Percentiles rank a stretch among this genome's conserved stretches.
Conservation (phyloP, 2,329 filamentous ascomycete species). For the Hypoxylon sp. region DNA sequence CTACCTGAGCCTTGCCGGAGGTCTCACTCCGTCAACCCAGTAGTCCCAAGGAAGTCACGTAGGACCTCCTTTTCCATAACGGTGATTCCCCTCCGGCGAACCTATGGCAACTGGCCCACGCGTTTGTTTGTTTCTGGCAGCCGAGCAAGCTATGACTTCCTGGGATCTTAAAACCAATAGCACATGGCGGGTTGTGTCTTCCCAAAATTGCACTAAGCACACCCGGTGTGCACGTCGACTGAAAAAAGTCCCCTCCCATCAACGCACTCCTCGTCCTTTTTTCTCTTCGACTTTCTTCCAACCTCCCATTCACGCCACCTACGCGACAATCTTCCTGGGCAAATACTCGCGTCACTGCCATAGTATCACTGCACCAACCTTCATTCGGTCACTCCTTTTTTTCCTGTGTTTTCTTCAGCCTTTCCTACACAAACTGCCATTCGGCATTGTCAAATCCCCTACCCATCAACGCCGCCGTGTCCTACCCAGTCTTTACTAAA, state of each 20-base stretch:
- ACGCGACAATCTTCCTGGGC: background rate
- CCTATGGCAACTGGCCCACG: slow-evolving; percentile 10
- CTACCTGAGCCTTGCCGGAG: background rate
- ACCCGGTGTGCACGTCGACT: background rate
- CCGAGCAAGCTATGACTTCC: slow-evolving; percentile 32
- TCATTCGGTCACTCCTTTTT: slow-evolving; percentile 5
- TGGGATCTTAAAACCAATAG: slow-evolving; percentile 16
- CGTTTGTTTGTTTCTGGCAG: slow-evolving; percentile 27
- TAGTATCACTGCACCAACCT: slow-evolving; percentile 3
- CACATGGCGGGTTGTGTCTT: slow-evolving; percentile 7
- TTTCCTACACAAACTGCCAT: background rate
- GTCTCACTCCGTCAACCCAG: background rate
- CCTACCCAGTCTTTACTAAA: background rate
- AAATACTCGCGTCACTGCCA: background rate
- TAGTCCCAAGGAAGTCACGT: slow-evolving; percentile 27
- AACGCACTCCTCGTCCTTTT: background rate
- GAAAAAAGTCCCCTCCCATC: slow-evolving; percentile 4
- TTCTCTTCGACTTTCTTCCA: slow-evolving; percentile 1
- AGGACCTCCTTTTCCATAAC: slow-evolving; percentile 20
- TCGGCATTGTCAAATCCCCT: background rate
- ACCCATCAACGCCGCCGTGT: background rate
- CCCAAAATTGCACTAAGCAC: slow-evolving; percentile 31
- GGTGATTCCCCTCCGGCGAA: slow-evolving; percentile 17
- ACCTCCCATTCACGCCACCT: background rate
- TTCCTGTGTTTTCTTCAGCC: background rate